Percentiles rank a stretch among this genome's conserved stretches.
phyloP scores from a whole-genome alignment of 2,329 filamentous ascomycete species.

The Epichloe sibirici region DNA sequence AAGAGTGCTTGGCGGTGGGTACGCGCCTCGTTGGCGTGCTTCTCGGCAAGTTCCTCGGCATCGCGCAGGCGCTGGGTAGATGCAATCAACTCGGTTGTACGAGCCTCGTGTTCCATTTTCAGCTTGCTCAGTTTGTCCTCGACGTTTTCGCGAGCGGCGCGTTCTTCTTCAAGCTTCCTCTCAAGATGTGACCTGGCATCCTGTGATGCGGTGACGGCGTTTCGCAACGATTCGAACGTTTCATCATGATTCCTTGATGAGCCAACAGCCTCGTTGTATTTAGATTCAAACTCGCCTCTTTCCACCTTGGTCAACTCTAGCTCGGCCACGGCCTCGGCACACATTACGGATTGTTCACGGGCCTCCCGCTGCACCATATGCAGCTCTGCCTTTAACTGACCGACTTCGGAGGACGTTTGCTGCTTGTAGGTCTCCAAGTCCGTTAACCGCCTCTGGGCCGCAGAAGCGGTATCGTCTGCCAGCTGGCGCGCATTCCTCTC shows the following conservation, averaged over 20 bases:
- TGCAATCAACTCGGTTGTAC: slow-evolving; percentile 63
- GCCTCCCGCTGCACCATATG: slow-evolving; percentile 67
- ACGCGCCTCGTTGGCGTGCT: slow-evolving; percentile 74
- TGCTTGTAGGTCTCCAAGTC: slow-evolving; percentile 80
- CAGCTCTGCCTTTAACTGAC: slow-evolving; percentile 73
- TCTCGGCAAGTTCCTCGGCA: slow-evolving; percentile 78
- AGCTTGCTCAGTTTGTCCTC: slow-evolving; percentile 68
- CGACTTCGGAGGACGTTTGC: slow-evolving; percentile 71
- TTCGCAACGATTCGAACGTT: slow-evolving; percentile 62
- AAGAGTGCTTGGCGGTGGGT: slow-evolving; percentile 76
- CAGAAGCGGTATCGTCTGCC: slow-evolving; percentile 76
- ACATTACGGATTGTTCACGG: slow-evolving; percentile 68
- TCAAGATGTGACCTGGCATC: slow-evolving; percentile 69
- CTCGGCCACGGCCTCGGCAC: slow-evolving; percentile 63
- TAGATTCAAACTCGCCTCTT: slow-evolving; percentile 62
- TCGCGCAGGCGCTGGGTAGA: slow-evolving; percentile 65
- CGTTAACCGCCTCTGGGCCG: slow-evolving; percentile 68
- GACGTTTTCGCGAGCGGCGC: slow-evolving; percentile 57
- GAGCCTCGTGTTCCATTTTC: slow-evolving; percentile 71
- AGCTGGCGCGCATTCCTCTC: slow-evolving; percentile 72
- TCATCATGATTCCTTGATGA: slow-evolving; percentile 56
- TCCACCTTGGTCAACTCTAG: slow-evolving; percentile 72
- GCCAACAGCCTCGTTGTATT: slow-evolving; percentile 54
- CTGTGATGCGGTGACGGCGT: slow-evolving; percentile 66
- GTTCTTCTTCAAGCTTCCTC: slow-evolving; percentile 72